A percentile compares a stretch with the other conserved stretches of the same genome.
Evolutionary conservation across 75 land plant genomes (phyloP).

Genomic region (Cryptomeria japonica): DNA sequence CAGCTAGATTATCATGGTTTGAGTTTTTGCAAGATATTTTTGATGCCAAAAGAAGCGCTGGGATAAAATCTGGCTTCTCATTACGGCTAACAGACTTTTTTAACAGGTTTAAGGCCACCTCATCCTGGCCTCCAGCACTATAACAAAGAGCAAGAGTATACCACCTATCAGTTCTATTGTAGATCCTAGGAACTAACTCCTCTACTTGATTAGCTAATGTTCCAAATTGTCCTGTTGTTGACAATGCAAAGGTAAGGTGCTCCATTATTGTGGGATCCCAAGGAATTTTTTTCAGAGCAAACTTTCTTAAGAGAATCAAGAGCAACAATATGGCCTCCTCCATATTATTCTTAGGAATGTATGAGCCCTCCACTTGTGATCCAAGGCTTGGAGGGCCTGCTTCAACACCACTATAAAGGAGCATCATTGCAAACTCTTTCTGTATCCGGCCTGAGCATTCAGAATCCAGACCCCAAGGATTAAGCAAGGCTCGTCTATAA

Average conservation of each 20-base stretch:
- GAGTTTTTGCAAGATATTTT: constrained; percentile 60
- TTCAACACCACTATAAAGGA: constrained; percentile 84
- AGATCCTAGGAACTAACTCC: constrained; percentile 64
- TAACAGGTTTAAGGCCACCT: constrained; percentile 63
- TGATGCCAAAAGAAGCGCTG: constrained; percentile 76
- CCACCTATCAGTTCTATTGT: constrained; percentile 54
- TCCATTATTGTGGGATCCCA: constrained; percentile 84
- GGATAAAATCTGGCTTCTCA: constrained; percentile 52
- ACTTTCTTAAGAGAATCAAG: constrained; percentile 58
- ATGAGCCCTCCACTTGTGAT: constrained; percentile 68
- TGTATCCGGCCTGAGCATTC: constrained; percentile 52
- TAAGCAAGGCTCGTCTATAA: constrained; percentile 74
- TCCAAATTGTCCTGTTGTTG: constrained; percentile 52
- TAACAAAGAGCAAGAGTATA: constrained; percentile 85
- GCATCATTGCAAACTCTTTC: constrained; percentile 82
- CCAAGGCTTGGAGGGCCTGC: constrained; percentile 76
- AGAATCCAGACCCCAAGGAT: constrained; percentile 65
- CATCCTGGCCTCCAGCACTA: constrained; percentile 52
- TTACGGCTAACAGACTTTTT: constrained; percentile 41
- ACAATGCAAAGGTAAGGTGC: constrained; percentile 79
- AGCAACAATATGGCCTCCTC: constrained; percentile 88
- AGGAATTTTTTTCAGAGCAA: constrained; percentile 31
- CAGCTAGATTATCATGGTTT: constrained; percentile 47
- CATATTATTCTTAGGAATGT: constrained; percentile 72
- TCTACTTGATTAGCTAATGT: constrained; percentile 69